Evolutionary conservation across 139 green algal species (phyloP), one percentile per base, ranked within the genome.

Genomic region (Micractinium conductrix): DNA sequence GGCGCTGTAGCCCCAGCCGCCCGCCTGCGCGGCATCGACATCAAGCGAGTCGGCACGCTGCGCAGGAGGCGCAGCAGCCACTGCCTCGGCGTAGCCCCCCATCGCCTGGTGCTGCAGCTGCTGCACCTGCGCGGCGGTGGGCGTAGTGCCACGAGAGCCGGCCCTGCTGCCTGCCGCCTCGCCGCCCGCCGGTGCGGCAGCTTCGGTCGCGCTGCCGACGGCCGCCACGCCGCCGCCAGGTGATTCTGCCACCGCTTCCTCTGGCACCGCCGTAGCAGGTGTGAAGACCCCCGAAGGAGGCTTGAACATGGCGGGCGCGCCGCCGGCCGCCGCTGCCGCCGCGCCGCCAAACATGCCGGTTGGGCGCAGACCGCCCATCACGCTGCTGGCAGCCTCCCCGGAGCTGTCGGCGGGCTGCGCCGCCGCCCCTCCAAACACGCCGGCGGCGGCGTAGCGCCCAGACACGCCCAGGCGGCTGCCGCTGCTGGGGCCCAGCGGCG

Each of bases 301-400:
- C 80, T 80, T 85, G 69, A 85, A 85, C 80, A 85, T 85, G 30
- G 80, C 69, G 7, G 80, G 79, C 9, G 44, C 70, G 38, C 35
- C 45, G 67, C 35, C n/a, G 16, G 7, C 28, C 14, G 17, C 43
- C 17, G n/a, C 40, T 10, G 33, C 40, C 24, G 78, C 62, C 8
- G 78, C 62, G 16, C 38, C 69, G 4, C 80, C 80, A 62, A 84
- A 84, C n/a, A 24, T 24, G 6, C 43, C 28, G 1, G 80, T 6
- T 14, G 80, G 80, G 33, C 69, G 68, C 70, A 85, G 50, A 2
- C 80, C 80, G 35, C 67, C 69, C 50, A 85, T 53, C 69, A 85
- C 53, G 30, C 44, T 71, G 70, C 80, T 42, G 30, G 33, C 70
- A 16, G 14, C 68, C 1, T 40, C 35, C 0, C 12, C 67, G 19